These are phyloP conservation scores for Calonectria ilicicola DNA, from an alignment of 2,329 filamentous ascomycete species.

Conservation along the genomic window DNA sequence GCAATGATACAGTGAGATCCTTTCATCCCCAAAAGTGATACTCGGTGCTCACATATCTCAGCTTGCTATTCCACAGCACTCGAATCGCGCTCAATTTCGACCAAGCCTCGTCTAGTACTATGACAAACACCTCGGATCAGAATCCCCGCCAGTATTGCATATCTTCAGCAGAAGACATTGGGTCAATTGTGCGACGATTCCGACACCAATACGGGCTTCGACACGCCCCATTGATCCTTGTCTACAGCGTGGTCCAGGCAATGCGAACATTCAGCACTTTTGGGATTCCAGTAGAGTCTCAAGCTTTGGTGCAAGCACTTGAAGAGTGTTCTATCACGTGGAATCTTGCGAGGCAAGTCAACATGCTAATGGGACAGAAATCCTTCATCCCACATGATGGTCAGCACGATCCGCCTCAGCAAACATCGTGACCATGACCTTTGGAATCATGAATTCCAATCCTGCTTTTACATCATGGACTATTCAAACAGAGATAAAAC, in stretches of 20 bases:
- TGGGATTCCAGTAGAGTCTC: conserved; percentile 1
- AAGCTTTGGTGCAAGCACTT: conserved; percentile 19
- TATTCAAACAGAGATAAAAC: not conserved
- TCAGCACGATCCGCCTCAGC: too few species aligned
- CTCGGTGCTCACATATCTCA: not conserved
- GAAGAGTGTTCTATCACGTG: conserved; percentile 21
- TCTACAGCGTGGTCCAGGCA: conserved; percentile 40
- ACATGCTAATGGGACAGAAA: not conserved
- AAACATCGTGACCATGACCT: too few species aligned
- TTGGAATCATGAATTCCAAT: not conserved
- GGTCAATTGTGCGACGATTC: conserved; percentile 34
- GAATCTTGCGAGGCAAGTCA: conserved; percentile 13
- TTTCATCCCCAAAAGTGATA: not conserved
- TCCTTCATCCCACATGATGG: not conserved
- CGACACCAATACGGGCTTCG: conserved; percentile 35
- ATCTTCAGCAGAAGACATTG: conserved; percentile 37
- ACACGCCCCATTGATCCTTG: conserved; percentile 37
- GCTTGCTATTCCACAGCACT: conserved; percentile 37
- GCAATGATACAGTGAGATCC: conserved; percentile 36
- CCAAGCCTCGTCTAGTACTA: conserved; percentile 6
- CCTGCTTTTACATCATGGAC: too few species aligned
- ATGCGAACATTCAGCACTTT: conserved; percentile 23
- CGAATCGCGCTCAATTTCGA: conserved; percentile 41
- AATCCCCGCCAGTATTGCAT: conserved; percentile 28
- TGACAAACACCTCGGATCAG: not conserved